Base-by-base conservation (phyloP, 73 alveolate species). In the Symbiodinium pilosum region DNA sequence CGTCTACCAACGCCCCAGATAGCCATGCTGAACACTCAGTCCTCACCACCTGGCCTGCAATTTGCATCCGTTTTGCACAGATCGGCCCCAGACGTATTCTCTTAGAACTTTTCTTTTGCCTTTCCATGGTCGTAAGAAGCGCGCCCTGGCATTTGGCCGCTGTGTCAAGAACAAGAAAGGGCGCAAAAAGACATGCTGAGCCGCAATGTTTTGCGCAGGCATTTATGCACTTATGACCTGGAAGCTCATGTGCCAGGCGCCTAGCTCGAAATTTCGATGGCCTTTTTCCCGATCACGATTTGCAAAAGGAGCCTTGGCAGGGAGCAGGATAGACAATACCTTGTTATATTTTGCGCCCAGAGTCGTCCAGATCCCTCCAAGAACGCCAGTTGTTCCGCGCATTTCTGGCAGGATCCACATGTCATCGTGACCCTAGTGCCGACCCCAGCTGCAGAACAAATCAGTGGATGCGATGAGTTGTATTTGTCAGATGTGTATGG, bases 251-350 rank as follows among this genome's bases (percentile, higher is more conserved):
- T 28, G 47, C 14, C 42, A 88, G 95, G 95, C 95, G 95, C 30
- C 52, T 88, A 40, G 95, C 95, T 56, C 81, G 95, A 43, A 59
- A 88, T 75, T 88, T 88, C 81, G 95, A 88, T 40, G 95, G 95
- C 44, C 73, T 88, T 16, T 88, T 88, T 40, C 95, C 95, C 6
- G 95, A 88, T 9, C 69, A n/a, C 44, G 86, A 88, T 44, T 40
- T 88, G 86, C 94, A 36, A 12, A 88, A 52, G 95, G 83, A 18
- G 81, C n/a, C 14, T 47, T 47, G 59, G 14, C 59, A 47, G 6
- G 59, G 59, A n/a, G n/a, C n/a, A n/a, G n/a, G n/a, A n/a, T n/a
- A n/a, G n/a, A n/a, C n/a, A n/a, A n/a, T n/a, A n/a, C n/a, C n/a
- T n/a, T n/a, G n/a, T n/a, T n/a, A n/a, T n/a, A n/a, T n/a, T n/a